Evolutionary conservation across 352 stramenopile species (phyloP).

Genomic region (Thalassiosira exigua): DNA sequence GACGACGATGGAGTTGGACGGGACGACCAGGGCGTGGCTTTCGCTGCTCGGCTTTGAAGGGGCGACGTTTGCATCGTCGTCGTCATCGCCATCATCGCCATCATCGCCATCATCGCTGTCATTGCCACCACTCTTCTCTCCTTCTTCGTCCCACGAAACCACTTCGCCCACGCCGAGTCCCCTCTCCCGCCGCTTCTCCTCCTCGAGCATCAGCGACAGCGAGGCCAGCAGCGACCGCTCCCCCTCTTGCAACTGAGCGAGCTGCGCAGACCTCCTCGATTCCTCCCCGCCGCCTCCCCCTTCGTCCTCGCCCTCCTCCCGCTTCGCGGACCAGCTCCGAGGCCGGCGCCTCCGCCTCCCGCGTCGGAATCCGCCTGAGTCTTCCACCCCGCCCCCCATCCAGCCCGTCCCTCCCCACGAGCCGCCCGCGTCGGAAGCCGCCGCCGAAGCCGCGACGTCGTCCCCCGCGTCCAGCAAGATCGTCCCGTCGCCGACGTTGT

Average conservation of each 20-base stretch:
- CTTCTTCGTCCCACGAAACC: background rate
- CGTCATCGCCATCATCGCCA: background rate
- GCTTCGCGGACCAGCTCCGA: slow-evolving; percentile 32
- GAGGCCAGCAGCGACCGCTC: slow-evolving; percentile 39
- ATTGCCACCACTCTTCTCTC: no score
- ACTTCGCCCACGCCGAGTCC: background rate
- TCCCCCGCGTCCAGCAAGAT: slow-evolving; percentile 71
- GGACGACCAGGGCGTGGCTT: background rate
- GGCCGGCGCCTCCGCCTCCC: slow-evolving; percentile 42
- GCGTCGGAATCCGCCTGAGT: background rate
- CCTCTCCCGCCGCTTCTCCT: slow-evolving; percentile 27
- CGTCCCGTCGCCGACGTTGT: slow-evolving; percentile 78
- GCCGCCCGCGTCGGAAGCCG: no score
- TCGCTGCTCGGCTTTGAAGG: no score
- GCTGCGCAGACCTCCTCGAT: slow-evolving; percentile 11
- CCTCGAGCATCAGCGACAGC: slow-evolving; percentile 42
- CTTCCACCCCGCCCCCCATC: slow-evolving; percentile 1
- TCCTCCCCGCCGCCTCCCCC: background rate
- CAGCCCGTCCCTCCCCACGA: background rate
- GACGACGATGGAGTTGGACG: slow-evolving; percentile 14
- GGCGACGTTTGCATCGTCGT: background rate
- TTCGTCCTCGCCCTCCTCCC: background rate
- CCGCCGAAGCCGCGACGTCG: slow-evolving; percentile 8
- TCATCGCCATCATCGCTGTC: slow-evolving; percentile 4
- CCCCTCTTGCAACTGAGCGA: slow-evolving; percentile 14